These are phyloP conservation scores for Sporisorium reilianum DNA, from an alignment of 1,284 basidiomycete genomes.

Conservation along the genomic window DNA sequence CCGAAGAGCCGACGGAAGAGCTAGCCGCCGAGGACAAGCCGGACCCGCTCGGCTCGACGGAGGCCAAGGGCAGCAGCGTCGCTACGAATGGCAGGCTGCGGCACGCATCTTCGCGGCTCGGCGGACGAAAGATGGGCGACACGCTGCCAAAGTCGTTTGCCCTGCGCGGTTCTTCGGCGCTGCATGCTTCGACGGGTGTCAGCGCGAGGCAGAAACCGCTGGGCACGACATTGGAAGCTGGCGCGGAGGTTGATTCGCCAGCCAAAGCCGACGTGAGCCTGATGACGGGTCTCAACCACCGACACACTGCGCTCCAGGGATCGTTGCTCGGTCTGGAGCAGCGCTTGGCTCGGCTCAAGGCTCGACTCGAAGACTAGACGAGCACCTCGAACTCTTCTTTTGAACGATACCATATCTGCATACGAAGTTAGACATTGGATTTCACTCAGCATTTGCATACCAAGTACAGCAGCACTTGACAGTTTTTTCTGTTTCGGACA, in stretches of 20 bases:
- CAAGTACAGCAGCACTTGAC: background rate
- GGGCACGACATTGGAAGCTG: conserved; percentile 2
- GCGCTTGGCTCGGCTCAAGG: conserved; percentile 41
- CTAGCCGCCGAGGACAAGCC: background rate
- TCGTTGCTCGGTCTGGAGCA: conserved; percentile 40
- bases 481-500: background rate
- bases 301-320: conserved; percentile 45
- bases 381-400: background rate
- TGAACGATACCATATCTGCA: background rate
- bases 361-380: conserved; percentile 32
- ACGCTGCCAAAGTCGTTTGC: conserved; percentile 31
- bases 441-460: background rate
- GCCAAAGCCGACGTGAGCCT: conserved; percentile 42
- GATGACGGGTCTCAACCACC: conserved; percentile 43
- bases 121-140: conserved; percentile 18
- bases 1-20: conserved; percentile 29
- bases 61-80: background rate
- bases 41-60: background rate
- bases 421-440: background rate
- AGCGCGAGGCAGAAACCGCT: background rate
- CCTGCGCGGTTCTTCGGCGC: conserved; percentile 6
- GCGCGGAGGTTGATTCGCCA: conserved; percentile 15
- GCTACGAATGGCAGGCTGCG: conserved; percentile 14
- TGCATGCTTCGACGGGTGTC: conserved; percentile 1
- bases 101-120: conserved; percentile 5